Percentiles rank a stretch among this genome's conserved stretches.
phyloP scores from a whole-genome alignment of 768 basidiomycete species.

The Cantharellus anzutake region DNA sequence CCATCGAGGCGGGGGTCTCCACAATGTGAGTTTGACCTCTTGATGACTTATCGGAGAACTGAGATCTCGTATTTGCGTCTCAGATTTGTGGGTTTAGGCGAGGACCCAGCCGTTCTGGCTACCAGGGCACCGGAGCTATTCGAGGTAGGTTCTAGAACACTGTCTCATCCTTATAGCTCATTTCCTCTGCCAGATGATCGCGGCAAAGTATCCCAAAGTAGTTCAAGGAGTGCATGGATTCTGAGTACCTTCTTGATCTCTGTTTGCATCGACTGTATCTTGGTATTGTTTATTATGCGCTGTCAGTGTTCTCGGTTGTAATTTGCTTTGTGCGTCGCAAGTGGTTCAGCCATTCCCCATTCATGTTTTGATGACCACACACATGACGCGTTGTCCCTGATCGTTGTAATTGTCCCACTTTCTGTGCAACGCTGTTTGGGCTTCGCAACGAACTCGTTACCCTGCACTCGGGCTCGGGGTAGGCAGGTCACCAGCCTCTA shows the following conservation, averaged over 20 bases:
- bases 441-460: too few species aligned
- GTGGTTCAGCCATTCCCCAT: too few species aligned
- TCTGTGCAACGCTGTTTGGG: too few species aligned
- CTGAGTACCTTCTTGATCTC: neutral
- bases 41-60: neutral
- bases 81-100: constrained; percentile 68
- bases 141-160: constrained; percentile 11
- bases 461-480: too few species aligned
- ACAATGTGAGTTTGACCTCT: constrained; percentile 37
- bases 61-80: neutral
- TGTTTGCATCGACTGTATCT: too few species aligned
- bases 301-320: too few species aligned
- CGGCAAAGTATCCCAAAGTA: constrained; percentile 49
- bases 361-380: too few species aligned
- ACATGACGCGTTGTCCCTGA: too few species aligned
- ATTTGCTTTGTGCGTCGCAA: too few species aligned
- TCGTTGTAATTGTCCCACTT: too few species aligned
- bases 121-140: constrained; percentile 56
- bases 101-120: constrained; percentile 63
- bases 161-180: constrained; percentile 20
- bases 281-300: too few species aligned
- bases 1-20: constrained; percentile 73
- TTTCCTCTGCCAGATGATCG: constrained; percentile 33
- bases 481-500: too few species aligned
- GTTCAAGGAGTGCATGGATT: constrained; percentile 33